A percentile compares a stretch with the other conserved stretches of the same genome.
Evolutionary conservation across 805 yeast species (phyloP).

Genomic region (Myxozyma nipponensis): DNA sequence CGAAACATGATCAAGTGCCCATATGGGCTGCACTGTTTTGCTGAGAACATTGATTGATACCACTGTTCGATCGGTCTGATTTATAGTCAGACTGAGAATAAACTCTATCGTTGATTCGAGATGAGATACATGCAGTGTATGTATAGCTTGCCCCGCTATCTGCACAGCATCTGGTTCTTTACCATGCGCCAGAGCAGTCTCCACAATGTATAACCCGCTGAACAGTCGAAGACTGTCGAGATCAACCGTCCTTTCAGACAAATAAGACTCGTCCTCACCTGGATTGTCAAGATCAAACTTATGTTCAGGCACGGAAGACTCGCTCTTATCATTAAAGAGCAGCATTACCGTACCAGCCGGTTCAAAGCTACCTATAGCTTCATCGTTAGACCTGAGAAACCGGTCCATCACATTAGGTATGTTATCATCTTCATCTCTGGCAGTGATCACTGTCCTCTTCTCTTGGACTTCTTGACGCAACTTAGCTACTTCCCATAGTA

Average conservation of each 20-base stretch:
- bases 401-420: no score
- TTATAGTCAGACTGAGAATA: constrained; percentile 7
- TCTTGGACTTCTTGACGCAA: constrained; percentile 4
- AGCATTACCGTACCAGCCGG: background rate
- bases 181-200: background rate
- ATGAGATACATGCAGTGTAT: constrained; percentile 5
- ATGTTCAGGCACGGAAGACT: constrained; percentile 16
- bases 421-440: no score
- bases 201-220: constrained; percentile 6
- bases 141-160: constrained; percentile 2
- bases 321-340: background rate
- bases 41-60: constrained; percentile 1
- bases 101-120: constrained; percentile 3
- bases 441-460: no score
- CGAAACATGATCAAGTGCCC: constrained; percentile 7
- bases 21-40: constrained; percentile 9
- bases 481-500: constrained; percentile 3
- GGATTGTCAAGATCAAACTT: constrained; percentile 12
- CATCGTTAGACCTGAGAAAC: constrained; percentile 2
- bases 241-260: constrained; percentile 13
- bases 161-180: background rate
- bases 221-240: constrained; percentile 9
- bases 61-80: constrained; percentile 19
- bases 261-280: constrained; percentile 3
- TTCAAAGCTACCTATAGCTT: background rate